Conservation (phyloP, 495 filamentous ascomycete genomes). For the Cercophora samala region DNA sequence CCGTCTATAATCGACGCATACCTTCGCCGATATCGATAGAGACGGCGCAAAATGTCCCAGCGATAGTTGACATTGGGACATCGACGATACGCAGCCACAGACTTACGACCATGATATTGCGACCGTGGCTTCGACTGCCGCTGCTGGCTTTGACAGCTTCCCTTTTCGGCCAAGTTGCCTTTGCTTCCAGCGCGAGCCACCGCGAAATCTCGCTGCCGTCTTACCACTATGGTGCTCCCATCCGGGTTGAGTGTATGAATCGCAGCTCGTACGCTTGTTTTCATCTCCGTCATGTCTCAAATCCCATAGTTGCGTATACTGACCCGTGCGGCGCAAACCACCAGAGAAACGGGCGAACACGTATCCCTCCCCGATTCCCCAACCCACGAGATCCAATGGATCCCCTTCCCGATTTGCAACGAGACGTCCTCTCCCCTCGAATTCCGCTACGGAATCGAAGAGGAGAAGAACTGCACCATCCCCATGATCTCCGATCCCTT, state of each 20-base stretch:
- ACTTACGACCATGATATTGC: constrained; percentile 1
- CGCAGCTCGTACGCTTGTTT: constrained; percentile 47
- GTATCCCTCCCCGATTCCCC: constrained; percentile 58
- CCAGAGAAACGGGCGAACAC: constrained; percentile 66
- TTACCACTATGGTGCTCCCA: constrained; percentile 49
- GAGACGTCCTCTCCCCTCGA: constrained; percentile 80
- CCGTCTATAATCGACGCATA: neutral
- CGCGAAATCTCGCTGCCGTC: constrained; percentile 39
- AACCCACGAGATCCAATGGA: constrained; percentile 82
- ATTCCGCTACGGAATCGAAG: constrained; percentile 79
- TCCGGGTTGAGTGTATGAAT: constrained; percentile 54
- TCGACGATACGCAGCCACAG: neutral
- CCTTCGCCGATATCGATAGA: neutral
- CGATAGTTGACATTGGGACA: neutral
- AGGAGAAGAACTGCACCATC: constrained; percentile 90
- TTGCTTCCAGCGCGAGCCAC: constrained; percentile 11
- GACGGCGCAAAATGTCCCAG: neutral
- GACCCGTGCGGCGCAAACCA: neutral
- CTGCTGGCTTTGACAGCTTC: constrained; percentile 3
- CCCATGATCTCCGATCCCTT: constrained; percentile 77
- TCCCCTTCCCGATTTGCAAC: constrained; percentile 88
- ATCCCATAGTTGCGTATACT: neutral
- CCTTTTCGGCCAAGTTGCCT: constrained; percentile 5
- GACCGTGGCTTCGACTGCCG: constrained; percentile 4
- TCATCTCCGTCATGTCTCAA: constrained; percentile 4